phyloP scores from a whole-genome alignment of 805 yeast genomes.

The Babjeviella inositovora region DNA sequence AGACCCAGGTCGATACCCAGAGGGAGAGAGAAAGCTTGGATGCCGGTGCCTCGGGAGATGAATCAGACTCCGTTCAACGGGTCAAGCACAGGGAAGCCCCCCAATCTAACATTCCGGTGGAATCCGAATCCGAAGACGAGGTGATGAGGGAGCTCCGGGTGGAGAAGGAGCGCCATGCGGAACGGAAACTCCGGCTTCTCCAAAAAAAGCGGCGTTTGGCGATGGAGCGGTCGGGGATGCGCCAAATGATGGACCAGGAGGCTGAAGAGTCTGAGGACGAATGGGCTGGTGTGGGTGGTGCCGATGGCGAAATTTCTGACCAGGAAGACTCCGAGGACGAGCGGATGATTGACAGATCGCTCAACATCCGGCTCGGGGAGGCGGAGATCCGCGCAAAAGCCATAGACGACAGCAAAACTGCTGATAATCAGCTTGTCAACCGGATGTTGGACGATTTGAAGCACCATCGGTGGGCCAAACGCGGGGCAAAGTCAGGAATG shows the following conservation, averaged over 20 bases:
- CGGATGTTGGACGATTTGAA: constrained; percentile 25
- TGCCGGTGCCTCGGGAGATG: too few species aligned
- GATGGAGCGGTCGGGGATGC: constrained; percentile 19
- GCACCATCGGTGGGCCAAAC: constrained; percentile 20
- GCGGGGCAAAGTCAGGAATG: constrained; percentile 16
- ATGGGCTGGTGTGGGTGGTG: constrained; percentile 28
- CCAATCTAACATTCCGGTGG: too few species aligned
- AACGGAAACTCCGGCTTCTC: too few species aligned
- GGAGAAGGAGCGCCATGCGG: constrained; percentile 19
- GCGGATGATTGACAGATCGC: constrained; percentile 22
- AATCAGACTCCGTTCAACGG: too few species aligned
- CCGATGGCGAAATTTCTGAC: constrained; percentile 21
- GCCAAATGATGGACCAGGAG: constrained; percentile 22
- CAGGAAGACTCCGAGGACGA: constrained; percentile 26
- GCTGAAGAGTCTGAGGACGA: constrained; percentile 32
- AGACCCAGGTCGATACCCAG: too few species aligned
- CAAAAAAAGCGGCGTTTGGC: constrained; percentile 16
- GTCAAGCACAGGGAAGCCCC: too few species aligned
- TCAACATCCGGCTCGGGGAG: constrained; percentile 21
- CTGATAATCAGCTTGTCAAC: constrained; percentile 22
- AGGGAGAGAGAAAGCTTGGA: too few species aligned
- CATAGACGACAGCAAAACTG: constrained; percentile 26
- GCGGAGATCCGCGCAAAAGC: constrained; percentile 23
- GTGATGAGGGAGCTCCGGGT: constrained; percentile 11
- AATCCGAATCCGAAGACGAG: too few species aligned